Base-by-base conservation (phyloP, 176 grass and related monocot species). In the Panicum miliaceum region DNA sequence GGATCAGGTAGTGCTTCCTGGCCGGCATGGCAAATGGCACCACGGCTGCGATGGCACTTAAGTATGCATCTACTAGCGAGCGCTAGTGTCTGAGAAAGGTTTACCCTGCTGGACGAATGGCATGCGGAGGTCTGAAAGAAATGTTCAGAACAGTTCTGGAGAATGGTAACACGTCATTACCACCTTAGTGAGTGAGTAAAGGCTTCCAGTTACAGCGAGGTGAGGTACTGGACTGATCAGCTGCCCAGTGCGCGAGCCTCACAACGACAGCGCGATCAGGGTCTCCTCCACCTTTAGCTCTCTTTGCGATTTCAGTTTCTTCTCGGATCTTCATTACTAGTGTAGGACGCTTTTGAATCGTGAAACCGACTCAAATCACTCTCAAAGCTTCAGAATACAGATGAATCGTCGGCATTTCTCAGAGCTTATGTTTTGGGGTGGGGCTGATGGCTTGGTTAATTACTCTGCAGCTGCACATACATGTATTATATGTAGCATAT, bases 101-200 rank as follows among this genome's bases (percentile, higher is more conserved):
- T 73, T 34, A 10, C 3, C 45, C 12, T 56, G 7, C 62, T 16
- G 7, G 47, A 66, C 77, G 50, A 65, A 79, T 65, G 77, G 77
- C 27, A 36, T 14, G 18, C 61, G 47, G 43, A 37, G 3, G 25
- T 50, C 43, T 64, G 60, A 65, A 65, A 37, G 77, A 62, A 36
- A 27, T 27, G 6, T 26, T 43, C 52, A 6, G 64, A 32, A 7
- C 23, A 58, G 54, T 27, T 15, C 48, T 42, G 62, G 76, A 68
- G 71, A 58, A 85, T 42, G 65, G n/a, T 32, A 14, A 68, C 23
- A 71, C 79, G 65, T 42, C 79, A 29, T 53, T 46, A 20, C 51
- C 16, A 10, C 22, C 19, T 8, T 9, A 23, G 57, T 25, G 8
- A 60, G 37, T 29, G 66, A 69, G 51, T 34, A 19, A 43, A 79